Conservation (phyloP, 306 rosid genomes). For the Malus domestica region ASM211411v1 NC_041790.1:497501-498000, state of each 20-base stretch:
- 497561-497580: not conserved
- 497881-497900: not conserved
- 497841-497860: not conserved
- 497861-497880: not conserved
- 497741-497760: not conserved
- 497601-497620: not conserved
- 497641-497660: not conserved
- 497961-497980: slow-evolving; percentile 3
- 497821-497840: not conserved
- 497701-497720: not conserved
- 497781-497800: not conserved
- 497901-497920: not conserved
- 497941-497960: slow-evolving; percentile 13
- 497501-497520: not conserved
- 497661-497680: not conserved
- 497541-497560: not conserved
- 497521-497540: not conserved
- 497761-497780: not conserved
- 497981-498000: slow-evolving; percentile 3
- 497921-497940: not conserved
- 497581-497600: not conserved
- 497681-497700: not conserved
- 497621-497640: not conserved
- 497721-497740: not conserved
- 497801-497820: not conserved